Evolutionary conservation across 805 yeast genomes (phyloP), one percentile per base, ranked within the genome.

Genomic region (Ogataea allantospora): DNA sequence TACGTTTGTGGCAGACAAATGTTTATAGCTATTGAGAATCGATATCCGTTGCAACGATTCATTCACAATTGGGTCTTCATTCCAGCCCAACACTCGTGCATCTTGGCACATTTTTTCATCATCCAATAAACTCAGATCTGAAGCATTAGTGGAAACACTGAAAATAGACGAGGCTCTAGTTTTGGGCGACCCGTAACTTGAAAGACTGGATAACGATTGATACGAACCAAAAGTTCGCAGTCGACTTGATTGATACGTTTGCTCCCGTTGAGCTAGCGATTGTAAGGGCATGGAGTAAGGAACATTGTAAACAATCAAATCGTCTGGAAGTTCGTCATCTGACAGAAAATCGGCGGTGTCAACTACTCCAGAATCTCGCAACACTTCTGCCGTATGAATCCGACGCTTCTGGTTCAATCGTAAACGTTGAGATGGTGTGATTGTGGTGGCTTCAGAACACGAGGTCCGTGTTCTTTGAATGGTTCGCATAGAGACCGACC

Each of bases 221-320:
- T 5, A 16, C 6, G 18, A 27, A 2, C 12, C 5, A 7, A 17
- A 13, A 11, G 40, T 27, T n/a, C 35, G 34, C 22, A 19, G 9
- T 12, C 19, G 7, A 9, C 51, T 47, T 13, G 44, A 43, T 16
- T 35, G 54, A 26, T 62, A 44, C 10, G 58, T 56, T 32, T 56
- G 61, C 45, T 70, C 69, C 32, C 60, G 58, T 13, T 61, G 60
- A n/a, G 63, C 46, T 12, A 66, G 46, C 9, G 69, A 58, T 5
- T 57, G 65, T 13, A 80, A 58, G 0, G 83, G 71, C 32, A 77
- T 80, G 0, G 83, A 70, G 35, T 77, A 59, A 3, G 88, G 88
- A 13, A 82, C 83, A 48, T 82, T 80, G 59, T 66, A 81, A 42
- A 80, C 73, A 15, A 72, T 66, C 15, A 70, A 59, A 38, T 72